These are phyloP conservation scores for Alternaria incomplexa DNA, from an alignment of 2,329 filamentous ascomycete genomes.

Conservation along the genomic window DNA sequence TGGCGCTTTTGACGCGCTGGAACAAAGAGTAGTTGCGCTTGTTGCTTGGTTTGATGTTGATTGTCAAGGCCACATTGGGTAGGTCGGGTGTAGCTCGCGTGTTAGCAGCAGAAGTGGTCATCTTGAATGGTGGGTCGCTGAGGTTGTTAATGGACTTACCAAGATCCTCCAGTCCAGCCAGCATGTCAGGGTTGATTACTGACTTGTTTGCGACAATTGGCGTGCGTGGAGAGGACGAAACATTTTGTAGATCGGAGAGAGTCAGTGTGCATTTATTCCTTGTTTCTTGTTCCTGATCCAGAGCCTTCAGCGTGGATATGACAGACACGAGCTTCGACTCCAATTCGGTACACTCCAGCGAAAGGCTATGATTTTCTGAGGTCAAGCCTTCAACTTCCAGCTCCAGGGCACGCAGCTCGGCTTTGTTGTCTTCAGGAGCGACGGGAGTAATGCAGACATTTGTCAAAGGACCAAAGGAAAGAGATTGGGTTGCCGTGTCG, in stretches of 20 bases:
- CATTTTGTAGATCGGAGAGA: background rate
- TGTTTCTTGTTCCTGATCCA: background rate
- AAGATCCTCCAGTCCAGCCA: background rate
- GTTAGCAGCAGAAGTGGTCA: background rate
- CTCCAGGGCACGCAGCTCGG: background rate
- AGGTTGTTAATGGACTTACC: background rate
- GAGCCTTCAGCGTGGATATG: background rate
- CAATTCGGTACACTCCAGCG: background rate
- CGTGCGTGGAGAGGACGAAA: background rate
- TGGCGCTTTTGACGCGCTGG: slow-evolving; percentile 7
- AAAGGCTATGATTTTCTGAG: background rate
- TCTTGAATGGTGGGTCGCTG: background rate
- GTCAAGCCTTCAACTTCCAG: background rate
- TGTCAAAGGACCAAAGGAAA: background rate
- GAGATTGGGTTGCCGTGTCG: background rate
- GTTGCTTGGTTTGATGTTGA: slow-evolving; percentile 13
- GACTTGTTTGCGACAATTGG: background rate
- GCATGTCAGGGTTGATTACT: background rate
- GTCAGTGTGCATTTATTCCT: background rate
- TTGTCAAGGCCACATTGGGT: slow-evolving; percentile 10
- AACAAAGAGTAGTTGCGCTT: slow-evolving; percentile 11
- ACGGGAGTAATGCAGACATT: background rate
- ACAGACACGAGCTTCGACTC: background rate
- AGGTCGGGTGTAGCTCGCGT: background rate
- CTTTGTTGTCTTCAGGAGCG: background rate